phyloP scores from a whole-genome alignment of 2,329 filamentous ascomycete species.

The Ploettnerulaceae sp. region DNA sequence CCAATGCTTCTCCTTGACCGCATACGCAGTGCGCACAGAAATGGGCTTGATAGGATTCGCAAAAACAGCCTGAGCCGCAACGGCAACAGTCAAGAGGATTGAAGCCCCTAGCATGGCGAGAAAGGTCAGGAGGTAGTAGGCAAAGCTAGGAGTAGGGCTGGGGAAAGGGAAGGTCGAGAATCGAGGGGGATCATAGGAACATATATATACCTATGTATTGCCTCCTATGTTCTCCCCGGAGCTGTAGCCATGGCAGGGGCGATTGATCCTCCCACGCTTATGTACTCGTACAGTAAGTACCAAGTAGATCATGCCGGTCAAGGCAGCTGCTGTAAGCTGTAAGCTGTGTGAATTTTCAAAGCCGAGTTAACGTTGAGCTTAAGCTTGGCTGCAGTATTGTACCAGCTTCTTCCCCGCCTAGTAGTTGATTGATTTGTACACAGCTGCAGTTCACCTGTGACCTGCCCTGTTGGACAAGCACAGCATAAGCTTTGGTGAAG shows the following conservation, averaged over 20 bases:
- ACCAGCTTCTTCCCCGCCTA: not conserved
- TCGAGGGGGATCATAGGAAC: not conserved
- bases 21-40: conserved; percentile 43
- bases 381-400: not conserved
- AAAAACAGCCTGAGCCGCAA: conserved; percentile 19
- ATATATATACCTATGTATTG: not conserved
- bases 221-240: too few relatives aligned
- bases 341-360: too few relatives aligned
- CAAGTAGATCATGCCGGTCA: too few relatives aligned
- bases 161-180: not conserved
- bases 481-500: not conserved
- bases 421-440: not conserved
- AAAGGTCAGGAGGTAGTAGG: too few relatives aligned
- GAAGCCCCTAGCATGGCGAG: conserved; percentile 13
- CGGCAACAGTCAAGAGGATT: conserved; percentile 10
- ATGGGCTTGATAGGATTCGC: conserved; percentile 34
- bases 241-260: not conserved
- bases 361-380: too few relatives aligned
- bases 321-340: too few relatives aligned
- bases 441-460: not conserved
- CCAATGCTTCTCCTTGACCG: conserved; percentile 51
- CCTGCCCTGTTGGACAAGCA: conserved; percentile 3
- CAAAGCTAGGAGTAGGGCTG: conserved; percentile 4
- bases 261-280: too few relatives aligned
- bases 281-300: too few relatives aligned